Evolutionary conservation across 1,284 basidiomycete species (phyloP).

Genomic region (Pseudozyma flocculosa): DNA sequence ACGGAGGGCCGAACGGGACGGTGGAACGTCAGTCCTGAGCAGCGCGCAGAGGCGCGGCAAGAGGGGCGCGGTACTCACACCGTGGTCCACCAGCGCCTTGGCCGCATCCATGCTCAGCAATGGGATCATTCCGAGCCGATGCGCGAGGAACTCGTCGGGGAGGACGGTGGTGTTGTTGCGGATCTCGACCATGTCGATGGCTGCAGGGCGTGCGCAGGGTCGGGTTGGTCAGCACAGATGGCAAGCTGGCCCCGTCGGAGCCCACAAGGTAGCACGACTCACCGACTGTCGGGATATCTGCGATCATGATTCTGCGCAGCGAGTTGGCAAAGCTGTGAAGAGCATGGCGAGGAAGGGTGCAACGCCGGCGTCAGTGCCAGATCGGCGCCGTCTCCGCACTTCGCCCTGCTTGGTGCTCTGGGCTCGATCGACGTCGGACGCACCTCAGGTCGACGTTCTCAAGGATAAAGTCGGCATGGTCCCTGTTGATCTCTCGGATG

Average conservation of each 20-base stretch:
- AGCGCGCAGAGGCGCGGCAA: neutral
- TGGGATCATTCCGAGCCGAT: slow-evolving; percentile 92
- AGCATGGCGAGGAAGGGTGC: too few species aligned
- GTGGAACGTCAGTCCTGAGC: slow-evolving; percentile 1
- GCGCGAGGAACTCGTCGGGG: slow-evolving; percentile 96
- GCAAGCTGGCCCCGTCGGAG: too few species aligned
- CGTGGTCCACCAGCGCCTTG: slow-evolving; percentile 50
- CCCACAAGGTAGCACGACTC: neutral
- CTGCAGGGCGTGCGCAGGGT: slow-evolving; percentile 59
- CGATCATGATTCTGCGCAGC: slow-evolving; percentile 53
- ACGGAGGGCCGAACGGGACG: too few species aligned
- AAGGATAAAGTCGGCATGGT: slow-evolving; percentile 51
- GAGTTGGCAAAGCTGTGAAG: slow-evolving; percentile 51
- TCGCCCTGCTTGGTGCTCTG: too few species aligned
- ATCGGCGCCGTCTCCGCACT: too few species aligned
- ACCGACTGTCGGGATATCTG: slow-evolving; percentile 55
- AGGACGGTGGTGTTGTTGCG: slow-evolving; percentile 88
- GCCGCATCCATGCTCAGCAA: slow-evolving; percentile 66
- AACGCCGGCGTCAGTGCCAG: too few species aligned
- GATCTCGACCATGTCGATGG: slow-evolving; percentile 95
- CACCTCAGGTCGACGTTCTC: slow-evolving; percentile 52
- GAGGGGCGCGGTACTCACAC: slow-evolving; percentile 31
- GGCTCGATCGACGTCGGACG: too few species aligned
- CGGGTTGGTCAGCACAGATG: slow-evolving; percentile 1
- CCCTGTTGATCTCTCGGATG: slow-evolving; percentile 40